Evolutionary conservation across 345 rosid species (phyloP).

Genomic region (Lepidium didymum): DNA sequence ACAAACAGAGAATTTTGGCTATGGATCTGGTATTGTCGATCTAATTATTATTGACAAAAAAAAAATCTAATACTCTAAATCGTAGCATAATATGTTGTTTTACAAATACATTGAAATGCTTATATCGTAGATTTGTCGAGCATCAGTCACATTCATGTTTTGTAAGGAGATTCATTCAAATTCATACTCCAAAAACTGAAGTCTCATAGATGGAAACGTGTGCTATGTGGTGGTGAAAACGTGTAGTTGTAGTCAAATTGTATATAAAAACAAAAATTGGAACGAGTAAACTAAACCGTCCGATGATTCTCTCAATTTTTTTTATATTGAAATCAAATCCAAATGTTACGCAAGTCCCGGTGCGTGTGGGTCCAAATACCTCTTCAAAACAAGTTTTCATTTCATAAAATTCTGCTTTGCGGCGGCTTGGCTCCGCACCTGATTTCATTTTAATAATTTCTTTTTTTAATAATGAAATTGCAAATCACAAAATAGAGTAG

Average conservation of each 20-base stretch:
- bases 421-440: slow-evolving; percentile 9
- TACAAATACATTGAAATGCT: no score
- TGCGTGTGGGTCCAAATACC: slow-evolving; percentile 5
- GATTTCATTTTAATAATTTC: neutral
- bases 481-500: neutral
- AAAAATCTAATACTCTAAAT: no score
- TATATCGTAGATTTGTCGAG: no score
- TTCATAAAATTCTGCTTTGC: neutral
- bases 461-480: neutral
- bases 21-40: no score
- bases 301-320: neutral
- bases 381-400: neutral
- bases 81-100: no score
- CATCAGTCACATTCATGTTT: no score
- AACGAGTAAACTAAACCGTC: neutral
- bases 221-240: neutral
- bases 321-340: neutral
- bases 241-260: neutral
- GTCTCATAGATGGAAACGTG: neutral
- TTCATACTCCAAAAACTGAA: neutral
- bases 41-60: no score
- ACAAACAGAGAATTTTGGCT: no score
- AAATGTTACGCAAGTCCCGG: neutral
- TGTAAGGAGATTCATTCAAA: neutral
- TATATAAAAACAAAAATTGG: neutral